Evolutionary conservation across 176 grass and related monocot genomes (phyloP), one percentile per base, ranked within the genome.

Genomic region (Bonia amplexicaulis): DNA sequence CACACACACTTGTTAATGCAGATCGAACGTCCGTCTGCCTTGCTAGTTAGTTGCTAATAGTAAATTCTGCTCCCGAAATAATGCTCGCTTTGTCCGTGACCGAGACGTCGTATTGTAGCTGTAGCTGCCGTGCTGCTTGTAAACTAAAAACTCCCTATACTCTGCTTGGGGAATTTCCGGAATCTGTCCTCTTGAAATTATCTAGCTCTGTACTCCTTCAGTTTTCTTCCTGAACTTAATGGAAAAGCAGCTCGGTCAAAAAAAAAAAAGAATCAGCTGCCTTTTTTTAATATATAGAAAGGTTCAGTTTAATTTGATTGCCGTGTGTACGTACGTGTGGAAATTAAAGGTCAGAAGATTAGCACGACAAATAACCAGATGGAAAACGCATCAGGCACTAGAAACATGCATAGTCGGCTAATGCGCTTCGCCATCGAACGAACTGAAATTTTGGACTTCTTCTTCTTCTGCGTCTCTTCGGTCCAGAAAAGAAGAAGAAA

Each of bases 371-470:
- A 33, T 15, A 3, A 33, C 62, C 27, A 6, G 62, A 10, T n/a
- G 54, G 20, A n/a, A n/a, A 9, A 58, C 54, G 54, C 54, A n/a
- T 39, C 33, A n/a, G 29, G 49, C 5, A 35, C 46, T 33, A 35
- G 73, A n/a, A 40, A 69, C 31, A 37, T 37, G 35, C 14, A 3
- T 23, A 37, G 87, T 89, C 82, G 76, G 87, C 87, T 80, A 89
- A 80, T 89, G 87, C 82, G 69, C 41, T 80, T 80, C 40, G 62
- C 86, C 80, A 44, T 57, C 80, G 78, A 41, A 12, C 19, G 14
- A 33, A 37, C 64, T 35, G 5, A 75, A 58, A 75, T 61, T 75
- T 76, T 87, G 78, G 70, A 82, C 85, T 17, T 69, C 0, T 79
- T 31, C 0, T 79, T 31, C 31, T 31, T 85, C 76, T 10, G 0